These are phyloP conservation scores for Coemansia interrupta DNA, from an alignment of 192 early-diverging fungal genomes.

Conservation along the genomic window DNA sequence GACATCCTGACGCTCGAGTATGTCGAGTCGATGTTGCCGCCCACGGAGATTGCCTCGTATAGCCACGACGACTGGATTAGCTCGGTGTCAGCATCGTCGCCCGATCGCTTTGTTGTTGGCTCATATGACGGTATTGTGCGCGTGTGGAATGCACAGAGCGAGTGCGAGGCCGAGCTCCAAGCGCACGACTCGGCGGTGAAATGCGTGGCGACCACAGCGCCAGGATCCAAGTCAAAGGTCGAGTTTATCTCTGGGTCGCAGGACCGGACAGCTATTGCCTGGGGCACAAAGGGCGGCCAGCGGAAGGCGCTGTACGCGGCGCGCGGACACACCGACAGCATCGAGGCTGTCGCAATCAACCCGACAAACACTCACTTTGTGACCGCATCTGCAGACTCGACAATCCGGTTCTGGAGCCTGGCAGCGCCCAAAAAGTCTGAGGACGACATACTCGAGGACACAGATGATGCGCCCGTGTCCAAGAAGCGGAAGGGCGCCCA, in stretches of 20 bases:
- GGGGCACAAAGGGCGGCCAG: conserved; percentile 54
- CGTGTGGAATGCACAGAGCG: conserved; percentile 76
- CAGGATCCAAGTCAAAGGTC: conserved; percentile 45
- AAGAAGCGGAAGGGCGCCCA: conserved; percentile 35
- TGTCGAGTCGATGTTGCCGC: conserved; percentile 88
- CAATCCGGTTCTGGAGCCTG: conserved; percentile 77
- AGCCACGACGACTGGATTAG: conserved; percentile 97
- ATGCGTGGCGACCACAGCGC: conserved; percentile 59
- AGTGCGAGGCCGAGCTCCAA: conserved; percentile 61
- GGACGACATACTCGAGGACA: conserved; percentile 25
- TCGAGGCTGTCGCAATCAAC: conserved; percentile 73
- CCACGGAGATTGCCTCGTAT: conserved; percentile 69
- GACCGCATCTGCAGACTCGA: conserved; percentile 70
- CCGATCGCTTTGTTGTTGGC: conserved; percentile 63
- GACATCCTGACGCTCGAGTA: conserved; percentile 85
- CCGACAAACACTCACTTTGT: conserved; percentile 51
- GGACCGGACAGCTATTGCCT: conserved; percentile 66
- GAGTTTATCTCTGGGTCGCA: conserved; percentile 59
- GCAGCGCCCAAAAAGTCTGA: conserved; percentile 55
- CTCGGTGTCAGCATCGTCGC: conserved; percentile 53
- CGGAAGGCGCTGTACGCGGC: conserved; percentile 62
- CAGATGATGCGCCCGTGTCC: conserved; percentile 24
- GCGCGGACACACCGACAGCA: conserved; percentile 73
- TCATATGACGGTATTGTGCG: conserved; percentile 82
- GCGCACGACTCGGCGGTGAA: conserved; percentile 76